Base-by-base conservation (phyloP, 2,329 filamentous ascomycete species). In the Fusarium scirpi region DNA sequence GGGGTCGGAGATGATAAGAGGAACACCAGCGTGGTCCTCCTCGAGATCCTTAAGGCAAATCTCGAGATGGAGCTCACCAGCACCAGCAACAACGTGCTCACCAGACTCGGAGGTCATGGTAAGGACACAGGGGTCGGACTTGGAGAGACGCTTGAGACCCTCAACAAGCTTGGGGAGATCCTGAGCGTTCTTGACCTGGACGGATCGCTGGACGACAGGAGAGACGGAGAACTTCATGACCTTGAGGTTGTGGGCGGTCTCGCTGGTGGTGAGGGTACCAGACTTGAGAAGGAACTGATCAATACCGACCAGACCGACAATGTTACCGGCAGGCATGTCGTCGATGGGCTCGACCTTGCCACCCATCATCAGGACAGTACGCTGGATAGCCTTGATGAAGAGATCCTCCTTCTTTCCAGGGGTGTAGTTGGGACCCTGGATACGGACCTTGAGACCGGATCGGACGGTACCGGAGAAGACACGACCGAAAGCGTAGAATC, bases 151-250 rank as follows among this genome's bases (percentile, higher is more conserved):
- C 93, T 99, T 99, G 76, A 99, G 94, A 94, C 96, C 96, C 89
- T 99, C 96, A 79, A 99, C 96, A 68, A 99, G 91, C 92, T 99
- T 99, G 85, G 96, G 96, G 74, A 99, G 91, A 89, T 99, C 96
- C 87, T 97, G 94, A 80, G 96, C 96, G 87, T 99, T 99, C 94
- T 98, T 98, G 89, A 98, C 95, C 87, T 98, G 94, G 80, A 99
- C 96, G 84, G 96, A 97, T 78, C 95, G 95, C 87, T 92, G 95
- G 76, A 99, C 96, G 86, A 99, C 96, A 79, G 96, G 96, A 67
- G 96, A 98, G 83, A 99, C 96, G 81, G 96, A 99, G 92, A 99
- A 99, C 90, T 98, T 98, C 96, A 99, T 99, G 87, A 99, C 96
- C 92, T 98, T 98, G 80, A 99, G 87, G 92, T 99, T 99, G 92